These are phyloP conservation scores for Tarenaya hassleriana DNA, from an alignment of 345 rosid species.

Conservation along the genomic window DNA sequence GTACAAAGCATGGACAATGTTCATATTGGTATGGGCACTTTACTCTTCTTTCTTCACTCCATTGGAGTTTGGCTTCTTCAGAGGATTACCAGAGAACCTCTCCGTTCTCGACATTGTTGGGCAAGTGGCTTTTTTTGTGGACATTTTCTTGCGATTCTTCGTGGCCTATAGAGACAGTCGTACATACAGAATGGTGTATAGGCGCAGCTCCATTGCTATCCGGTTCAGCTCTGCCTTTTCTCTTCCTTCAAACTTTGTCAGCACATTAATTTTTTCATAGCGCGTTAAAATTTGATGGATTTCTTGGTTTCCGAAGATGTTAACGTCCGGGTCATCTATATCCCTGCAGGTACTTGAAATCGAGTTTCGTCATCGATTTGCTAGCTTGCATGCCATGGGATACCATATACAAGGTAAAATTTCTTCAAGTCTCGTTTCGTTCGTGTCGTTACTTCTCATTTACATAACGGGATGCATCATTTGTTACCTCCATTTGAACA, in stretches of 20 bases:
- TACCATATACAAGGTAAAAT: slow-evolving; percentile 56
- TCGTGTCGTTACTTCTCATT: no score
- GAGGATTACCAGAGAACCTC: slow-evolving; percentile 67
- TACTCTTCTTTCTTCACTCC: slow-evolving; percentile 95
- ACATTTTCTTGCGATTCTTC: slow-evolving; percentile 56
- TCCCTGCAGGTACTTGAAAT: slow-evolving; percentile 55
- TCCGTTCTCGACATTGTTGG: slow-evolving; percentile 65
- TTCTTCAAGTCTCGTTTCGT: no score
- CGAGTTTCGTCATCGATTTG: slow-evolving; percentile 55
- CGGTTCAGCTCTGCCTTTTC: slow-evolving; percentile 31
- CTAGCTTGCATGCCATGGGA: slow-evolving; percentile 89
- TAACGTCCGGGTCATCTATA: neutral
- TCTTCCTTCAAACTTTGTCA: neutral
- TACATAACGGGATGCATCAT: no score
- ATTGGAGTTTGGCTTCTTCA: slow-evolving; percentile 75
- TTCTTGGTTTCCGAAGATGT: no score
- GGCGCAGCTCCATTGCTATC: slow-evolving; percentile 51
- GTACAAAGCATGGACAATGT: slow-evolving; percentile 60
- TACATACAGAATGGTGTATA: slow-evolving; percentile 46
- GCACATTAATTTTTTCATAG: no score
- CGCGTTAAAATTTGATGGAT: no score
- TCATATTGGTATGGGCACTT: slow-evolving; percentile 72
- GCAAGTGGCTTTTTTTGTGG: slow-evolving; percentile 64
- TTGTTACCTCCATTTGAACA: slow-evolving; percentile 14
- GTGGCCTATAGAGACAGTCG: slow-evolving; percentile 55